Evolutionary conservation across 306 rosid genomes (phyloP), one percentile per base, ranked within the genome.

Genomic region (Carpinus fangiana): DNA sequence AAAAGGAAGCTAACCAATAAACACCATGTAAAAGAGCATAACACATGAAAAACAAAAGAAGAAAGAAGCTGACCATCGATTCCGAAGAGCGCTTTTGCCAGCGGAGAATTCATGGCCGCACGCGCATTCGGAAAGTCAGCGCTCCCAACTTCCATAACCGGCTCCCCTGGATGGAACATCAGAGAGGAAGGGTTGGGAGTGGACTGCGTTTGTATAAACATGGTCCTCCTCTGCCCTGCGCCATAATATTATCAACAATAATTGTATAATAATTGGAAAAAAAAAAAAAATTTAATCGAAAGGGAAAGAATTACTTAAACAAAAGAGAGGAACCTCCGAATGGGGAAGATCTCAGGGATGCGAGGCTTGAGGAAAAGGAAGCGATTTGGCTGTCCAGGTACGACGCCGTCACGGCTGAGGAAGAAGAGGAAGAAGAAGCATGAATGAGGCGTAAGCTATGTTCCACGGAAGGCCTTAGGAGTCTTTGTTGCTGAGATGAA

Each of bases 101-200:
- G 88, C 0, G 97, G 91, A 31, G 98, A 92, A 73, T 80, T 92
- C 93, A 95, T 79, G 2, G 99, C 92, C 0, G 97, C 50, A 47
- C 99, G 98, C 16, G 96, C 84, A 81, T 93, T 93, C 0, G 99
- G 98, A 74, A 95, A 95, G 72, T 95, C 99, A 28, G 99, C 82
- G 74, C 99, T 95, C 7, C 99, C 99, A 80, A 91, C 90, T 59
- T 95, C 96, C 99, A 95, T 95, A 48, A 95, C 89, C 31, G 92
- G 81, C 82, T 84, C 86, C 78, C 92, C 92, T 0, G 92, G 94
- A 57, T 90, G 79, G 61, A 88, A 88, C 94, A 88, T 90, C 48
- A 90, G 85, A 71, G 94, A 90, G 5, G 88, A 82, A 21, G 94
- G 94, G 69, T 90, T 90, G 1, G 94, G 90, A 31, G 94, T 90